Evolutionary conservation across 345 rosid species (phyloP).

Genomic region (Melastoma malabathricum): DNA sequence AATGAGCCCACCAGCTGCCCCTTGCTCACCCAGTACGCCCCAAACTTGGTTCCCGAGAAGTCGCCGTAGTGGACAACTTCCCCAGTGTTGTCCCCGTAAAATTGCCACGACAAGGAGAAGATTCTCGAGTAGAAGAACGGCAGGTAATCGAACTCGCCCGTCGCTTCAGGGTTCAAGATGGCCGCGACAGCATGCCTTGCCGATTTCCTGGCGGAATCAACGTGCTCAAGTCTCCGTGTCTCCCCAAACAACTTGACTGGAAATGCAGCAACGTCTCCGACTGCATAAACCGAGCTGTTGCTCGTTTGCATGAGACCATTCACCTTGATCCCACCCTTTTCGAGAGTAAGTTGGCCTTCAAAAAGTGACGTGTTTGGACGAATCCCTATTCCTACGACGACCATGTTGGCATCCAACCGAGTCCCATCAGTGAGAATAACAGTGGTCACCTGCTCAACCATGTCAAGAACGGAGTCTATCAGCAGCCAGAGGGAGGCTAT

Average conservation of each 20-base stretch:
- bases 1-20: constrained; percentile 81
- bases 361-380: constrained; percentile 89
- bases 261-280: constrained; percentile 87
- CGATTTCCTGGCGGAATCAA: constrained; percentile 77
- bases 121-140: constrained; percentile 94
- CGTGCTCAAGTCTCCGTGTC: constrained; percentile 89
- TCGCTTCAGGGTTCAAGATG: constrained; percentile 65
- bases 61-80: constrained; percentile 86
- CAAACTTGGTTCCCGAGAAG: constrained; percentile 49
- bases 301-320: constrained; percentile 75
- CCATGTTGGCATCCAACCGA: constrained; percentile 62
- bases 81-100: constrained; percentile 78
- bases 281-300: constrained; percentile 72
- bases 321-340: constrained; percentile 90
- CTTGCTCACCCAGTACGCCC: constrained; percentile 81
- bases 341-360: constrained; percentile 79
- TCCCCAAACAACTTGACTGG: constrained; percentile 73
- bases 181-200: constrained; percentile 68
- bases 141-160: constrained; percentile 59
- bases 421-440: constrained; percentile 79
- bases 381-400: constrained; percentile 84
- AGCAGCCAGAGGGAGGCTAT: no score
- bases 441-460: constrained; percentile 48
- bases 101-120: constrained; percentile 81
- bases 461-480: not conserved